These are phyloP conservation scores for Spirogloea muscicola DNA, from an alignment of 139 green algal genomes.

Conservation along the genomic window DNA sequence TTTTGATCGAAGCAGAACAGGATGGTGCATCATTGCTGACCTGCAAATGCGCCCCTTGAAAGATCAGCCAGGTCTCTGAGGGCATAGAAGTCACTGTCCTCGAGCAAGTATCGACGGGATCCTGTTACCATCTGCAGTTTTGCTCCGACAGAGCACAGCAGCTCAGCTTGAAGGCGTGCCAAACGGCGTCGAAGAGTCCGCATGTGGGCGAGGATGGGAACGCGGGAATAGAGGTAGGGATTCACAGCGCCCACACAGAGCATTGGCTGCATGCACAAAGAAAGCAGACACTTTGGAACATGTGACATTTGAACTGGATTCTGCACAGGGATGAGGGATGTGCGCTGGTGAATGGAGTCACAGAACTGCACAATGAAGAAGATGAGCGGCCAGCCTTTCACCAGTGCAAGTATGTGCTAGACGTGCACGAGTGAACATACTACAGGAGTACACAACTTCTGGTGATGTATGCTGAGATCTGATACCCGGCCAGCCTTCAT, in stretches of 20 bases:
- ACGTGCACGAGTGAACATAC: no score
- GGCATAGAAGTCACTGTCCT: conserved; percentile 36
- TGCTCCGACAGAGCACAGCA: not conserved
- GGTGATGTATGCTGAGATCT: no score
- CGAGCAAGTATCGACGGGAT: conserved; percentile 30
- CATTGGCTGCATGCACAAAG: conserved; percentile 47
- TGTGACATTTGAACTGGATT: no score
- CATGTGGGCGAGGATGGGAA: conserved; percentile 37
- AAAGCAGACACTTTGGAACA: no score
- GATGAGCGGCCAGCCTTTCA: no score
- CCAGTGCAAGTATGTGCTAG: no score
- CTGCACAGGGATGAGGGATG: no score
- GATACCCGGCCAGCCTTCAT: no score
- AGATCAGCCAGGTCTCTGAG: conserved; percentile 41
- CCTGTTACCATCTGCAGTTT: conserved; percentile 5
- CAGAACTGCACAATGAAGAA: no score
- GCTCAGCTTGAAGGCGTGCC: not conserved
- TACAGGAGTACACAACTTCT: no score
- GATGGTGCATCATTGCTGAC: conserved; percentile 1
- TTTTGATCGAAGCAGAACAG: not conserved
- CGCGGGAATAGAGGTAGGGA: conserved; percentile 49
- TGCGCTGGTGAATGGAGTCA: no score
- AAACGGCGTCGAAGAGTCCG: not conserved
- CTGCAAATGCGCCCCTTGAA: conserved; percentile 37
- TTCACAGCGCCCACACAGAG: conserved; percentile 58